Base-by-base conservation (phyloP, 768 basidiomycete genomes). In the Leccinum broughii region DNA sequence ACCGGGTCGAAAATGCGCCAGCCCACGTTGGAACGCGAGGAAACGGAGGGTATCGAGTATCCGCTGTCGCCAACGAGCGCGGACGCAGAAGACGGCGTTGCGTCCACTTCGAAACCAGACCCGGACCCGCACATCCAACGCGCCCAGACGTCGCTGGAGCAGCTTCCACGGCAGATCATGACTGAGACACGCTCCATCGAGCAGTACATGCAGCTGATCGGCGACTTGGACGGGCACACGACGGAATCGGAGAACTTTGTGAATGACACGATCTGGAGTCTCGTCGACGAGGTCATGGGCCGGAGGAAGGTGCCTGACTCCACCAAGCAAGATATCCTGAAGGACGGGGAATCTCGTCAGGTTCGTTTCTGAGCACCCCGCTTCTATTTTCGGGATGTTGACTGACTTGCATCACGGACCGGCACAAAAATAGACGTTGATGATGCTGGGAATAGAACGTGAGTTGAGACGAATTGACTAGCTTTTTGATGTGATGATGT, bases 371-470 rank as follows among this genome's bases (percentile, higher is more conserved):
- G 10, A 6, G 9, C 0, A 13, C 17, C 20, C 4, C 15, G 34
- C n/a, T 26, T 46, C 6, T 44, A 14, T 30, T 22, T 30, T 30
- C 0, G 9, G 8, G 34, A 20, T 7, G 24, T 35, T 35, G 3
- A 3, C 49, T 56, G 37, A 63, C 39, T 2, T 32, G 9, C 9
- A 26, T 35, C 11, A n/a, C 7, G 24, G 24, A 24, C 3, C 46
- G 22, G 39, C 17, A 35, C 26, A 20, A 3, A 8, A 44, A 9
- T 51, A 82, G 82, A 76, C 74, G 2, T 54, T 83, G 24, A 71
- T 82, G 63, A 69, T 77, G 66, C 67, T 83, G 17, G 78, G 76
- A 39, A 72, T 83, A 20, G 81, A 83, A 67, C 77, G 81, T 82
- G 60, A 68, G 79, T 71, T 3, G 6, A 54, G 41, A 6, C 9